Evolutionary conservation across 225 moss, liverwort and hornwort species (phyloP), one percentile per base, ranked within the genome.

Genomic region (Polytrichum commune): DNA sequence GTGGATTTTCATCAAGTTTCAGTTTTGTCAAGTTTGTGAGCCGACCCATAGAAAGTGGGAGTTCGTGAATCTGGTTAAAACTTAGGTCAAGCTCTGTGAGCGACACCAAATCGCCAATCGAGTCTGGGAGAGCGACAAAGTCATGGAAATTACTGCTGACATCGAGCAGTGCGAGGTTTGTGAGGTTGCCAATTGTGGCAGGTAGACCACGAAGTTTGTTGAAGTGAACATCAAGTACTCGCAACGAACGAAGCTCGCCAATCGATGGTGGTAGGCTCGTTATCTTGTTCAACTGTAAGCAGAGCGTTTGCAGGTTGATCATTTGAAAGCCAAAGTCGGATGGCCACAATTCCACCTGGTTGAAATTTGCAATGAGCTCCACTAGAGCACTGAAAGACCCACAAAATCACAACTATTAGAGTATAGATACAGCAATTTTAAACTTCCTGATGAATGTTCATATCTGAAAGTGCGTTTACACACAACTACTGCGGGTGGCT

Each of bases 71-170:
- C 66, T 98, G 98, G 58, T 98, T 98, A 79, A 93, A 98, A 65
- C 98, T 91, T 69, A 98, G 67, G 80, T 98, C 81, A 32, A 87
- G 73, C 70, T 91, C 85, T 4, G 78, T 64, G 1, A 98, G 81
- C 55, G 90, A 95, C 32, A 79, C 69, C 19, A 98, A 78, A 77
- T 91, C 93, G 1, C 98, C 98, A n/a, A 98, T 77, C 0, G 94
- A 87, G 54, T 93, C 90, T 3, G 98, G 98, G 35, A 98, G 32
- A 6, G 71, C 71, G 33, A 75, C 56, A 62, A 98, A 83, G 66
- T 98, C 95, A 19, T 88, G 84, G 79, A 98, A 98, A 78, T 98
- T 98, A 64, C 95, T 95, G 79, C 98, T 98, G 58, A 89, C 90
- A 67, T 98, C 86, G 64, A 98, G 79, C 38, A 86, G 80, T 65